These are phyloP conservation scores for Dalbergia cochinchinensis DNA, from an alignment of 306 rosid species.

Conservation along the genomic window DNA sequence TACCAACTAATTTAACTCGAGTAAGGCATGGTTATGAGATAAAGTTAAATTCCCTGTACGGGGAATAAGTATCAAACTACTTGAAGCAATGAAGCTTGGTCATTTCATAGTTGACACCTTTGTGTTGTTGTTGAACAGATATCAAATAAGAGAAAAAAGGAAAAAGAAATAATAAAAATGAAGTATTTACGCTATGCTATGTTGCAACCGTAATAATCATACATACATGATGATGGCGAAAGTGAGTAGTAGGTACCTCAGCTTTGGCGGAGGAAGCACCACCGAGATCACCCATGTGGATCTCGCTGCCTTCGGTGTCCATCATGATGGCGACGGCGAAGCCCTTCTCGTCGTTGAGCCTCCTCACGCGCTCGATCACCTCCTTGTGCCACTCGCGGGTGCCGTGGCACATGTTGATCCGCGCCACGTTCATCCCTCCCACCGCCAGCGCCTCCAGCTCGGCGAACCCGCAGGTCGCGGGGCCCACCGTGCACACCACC, in stretches of 20 bases:
- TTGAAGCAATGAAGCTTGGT: background rate
- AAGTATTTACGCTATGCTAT: background rate
- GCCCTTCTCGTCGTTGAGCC: conserved; percentile 86
- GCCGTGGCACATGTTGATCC: conserved; percentile 97
- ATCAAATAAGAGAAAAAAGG: too few species aligned
- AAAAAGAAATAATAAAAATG: too few species aligned
- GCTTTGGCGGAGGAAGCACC: conserved; percentile 95
- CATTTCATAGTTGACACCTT: background rate
- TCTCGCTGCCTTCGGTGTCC: conserved; percentile 99
- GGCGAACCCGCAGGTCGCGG: conserved; percentile 81
- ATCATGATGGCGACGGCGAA: conserved; percentile 97
- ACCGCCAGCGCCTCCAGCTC: conserved; percentile 94
- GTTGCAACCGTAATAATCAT: too few species aligned
- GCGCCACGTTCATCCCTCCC: conserved; percentile 96
- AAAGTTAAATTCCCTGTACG: too few species aligned
- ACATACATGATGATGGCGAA: background rate
- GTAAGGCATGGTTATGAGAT: too few species aligned
- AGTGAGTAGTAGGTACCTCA: conserved; percentile 57
- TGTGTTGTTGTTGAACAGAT: too few species aligned
- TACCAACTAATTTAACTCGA: too few species aligned
- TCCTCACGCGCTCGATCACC: conserved; percentile 77
- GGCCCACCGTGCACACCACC: conserved; percentile 91
- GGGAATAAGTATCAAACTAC: too few species aligned
- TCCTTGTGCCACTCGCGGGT: conserved; percentile 84
- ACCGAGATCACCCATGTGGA: conserved; percentile 98